Evolutionary conservation across 805 yeast species (phyloP).

Genomic region (Danielia reshetovae): DNA sequence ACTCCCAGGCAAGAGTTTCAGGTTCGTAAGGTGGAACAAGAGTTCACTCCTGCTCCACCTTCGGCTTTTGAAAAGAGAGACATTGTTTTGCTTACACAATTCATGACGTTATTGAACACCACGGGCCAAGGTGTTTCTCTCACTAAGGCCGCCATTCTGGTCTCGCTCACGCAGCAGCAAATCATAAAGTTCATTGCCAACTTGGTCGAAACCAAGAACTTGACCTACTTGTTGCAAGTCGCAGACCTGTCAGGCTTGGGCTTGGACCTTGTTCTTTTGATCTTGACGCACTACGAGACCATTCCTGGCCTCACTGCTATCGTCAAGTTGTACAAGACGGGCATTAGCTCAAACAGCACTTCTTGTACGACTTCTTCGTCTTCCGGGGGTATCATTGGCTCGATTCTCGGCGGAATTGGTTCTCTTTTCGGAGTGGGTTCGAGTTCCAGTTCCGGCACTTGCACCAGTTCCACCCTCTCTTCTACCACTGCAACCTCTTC

Average conservation of each 20-base stretch:
- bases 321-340: constrained; percentile 11
- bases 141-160: constrained; percentile 19
- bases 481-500: not conserved
- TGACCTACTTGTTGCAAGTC: constrained; percentile 18
- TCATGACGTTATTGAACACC: constrained; percentile 19
- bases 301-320: constrained; percentile 16
- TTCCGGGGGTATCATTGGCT: constrained; percentile 9
- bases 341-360: not conserved
- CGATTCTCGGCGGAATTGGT: constrained; percentile 3
- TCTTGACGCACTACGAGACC: constrained; percentile 17
- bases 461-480: not conserved
- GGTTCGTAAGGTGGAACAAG: constrained; percentile 2
- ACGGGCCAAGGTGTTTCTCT: constrained; percentile 20
- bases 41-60: not conserved
- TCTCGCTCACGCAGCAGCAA: constrained; percentile 23
- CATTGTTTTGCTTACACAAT: constrained; percentile 19
- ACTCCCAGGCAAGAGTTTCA: constrained; percentile 1
- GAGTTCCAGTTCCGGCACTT: constrained; percentile 1
- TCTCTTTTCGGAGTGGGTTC: constrained; percentile 5
- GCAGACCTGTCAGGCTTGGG: constrained; percentile 25
- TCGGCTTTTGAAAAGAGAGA: constrained; percentile 10
- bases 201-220: constrained; percentile 19
- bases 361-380: constrained; percentile 1
- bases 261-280: constrained; percentile 21
- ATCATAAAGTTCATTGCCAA: constrained; percentile 21